phyloP scores from a whole-genome alignment of 345 rosid genomes.

The Anastatica hierochuntica region DNA sequence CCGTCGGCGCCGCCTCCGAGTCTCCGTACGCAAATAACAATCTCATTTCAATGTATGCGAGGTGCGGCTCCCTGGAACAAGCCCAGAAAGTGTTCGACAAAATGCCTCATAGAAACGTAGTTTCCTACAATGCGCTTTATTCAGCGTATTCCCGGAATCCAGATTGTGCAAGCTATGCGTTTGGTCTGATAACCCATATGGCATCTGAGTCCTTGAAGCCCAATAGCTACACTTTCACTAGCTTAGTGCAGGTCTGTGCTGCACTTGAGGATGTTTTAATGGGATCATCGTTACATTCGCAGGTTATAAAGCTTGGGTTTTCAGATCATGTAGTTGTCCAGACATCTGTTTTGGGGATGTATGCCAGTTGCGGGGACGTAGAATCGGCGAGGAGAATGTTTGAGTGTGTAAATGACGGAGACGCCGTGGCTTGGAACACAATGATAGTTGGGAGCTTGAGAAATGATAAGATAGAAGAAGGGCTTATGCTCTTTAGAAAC shows the following conservation, averaged over 20 bases:
- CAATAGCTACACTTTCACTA: constrained; percentile 55
- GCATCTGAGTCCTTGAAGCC: constrained; percentile 40
- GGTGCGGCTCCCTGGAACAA: constrained; percentile 40
- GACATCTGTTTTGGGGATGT: constrained; percentile 73
- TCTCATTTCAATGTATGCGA: constrained; percentile 48
- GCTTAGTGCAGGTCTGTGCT: constrained; percentile 59
- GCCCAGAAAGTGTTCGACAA: constrained; percentile 46
- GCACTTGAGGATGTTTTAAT: constrained; percentile 34
- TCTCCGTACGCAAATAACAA: constrained; percentile 57
- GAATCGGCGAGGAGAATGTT: constrained; percentile 49
- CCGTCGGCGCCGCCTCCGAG: constrained; percentile 14
- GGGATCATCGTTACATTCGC: constrained; percentile 49
- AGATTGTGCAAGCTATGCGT: constrained; percentile 21
- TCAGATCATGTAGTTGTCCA: constrained; percentile 41
- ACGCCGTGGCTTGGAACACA: constrained; percentile 67
- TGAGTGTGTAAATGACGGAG: constrained; percentile 36
- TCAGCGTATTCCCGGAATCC: constrained; percentile 55
- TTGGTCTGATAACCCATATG: constrained; percentile 32
- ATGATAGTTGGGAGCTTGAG: constrained; percentile 60
- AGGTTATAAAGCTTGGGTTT: constrained; percentile 42
- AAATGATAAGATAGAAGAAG: constrained; percentile 44
- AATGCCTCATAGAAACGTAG: constrained; percentile 56
- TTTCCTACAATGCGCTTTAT: constrained; percentile 56
- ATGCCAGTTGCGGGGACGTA: constrained; percentile 51
- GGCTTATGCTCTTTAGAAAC: constrained; percentile 30